These are phyloP conservation scores for Epichloe hybrida DNA, from an alignment of 2,329 filamentous ascomycete species.

Conservation along the genomic window DNA sequence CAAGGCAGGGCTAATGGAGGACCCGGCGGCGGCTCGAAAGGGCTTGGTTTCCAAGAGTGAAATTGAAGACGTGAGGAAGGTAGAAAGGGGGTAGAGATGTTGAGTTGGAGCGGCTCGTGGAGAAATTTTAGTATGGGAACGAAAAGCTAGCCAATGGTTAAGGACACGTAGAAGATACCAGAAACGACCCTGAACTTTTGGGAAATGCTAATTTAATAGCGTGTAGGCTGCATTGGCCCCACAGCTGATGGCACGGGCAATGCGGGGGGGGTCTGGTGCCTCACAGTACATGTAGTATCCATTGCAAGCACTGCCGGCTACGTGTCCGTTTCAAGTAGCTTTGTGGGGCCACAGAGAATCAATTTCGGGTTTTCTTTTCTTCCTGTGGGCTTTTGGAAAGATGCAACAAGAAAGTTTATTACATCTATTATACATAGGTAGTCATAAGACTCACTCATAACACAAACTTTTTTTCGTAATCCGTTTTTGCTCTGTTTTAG, in stretches of 20 bases:
- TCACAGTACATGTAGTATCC: no score
- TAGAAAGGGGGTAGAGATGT: constrained; percentile 9
- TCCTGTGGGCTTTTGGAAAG: no score
- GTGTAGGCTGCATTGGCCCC: background rate
- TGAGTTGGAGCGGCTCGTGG: constrained; percentile 7
- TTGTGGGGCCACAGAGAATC: background rate
- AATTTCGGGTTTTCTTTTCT: no score
- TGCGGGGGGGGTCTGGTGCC: no score
- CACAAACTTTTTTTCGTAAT: no score
- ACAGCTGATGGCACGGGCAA: background rate
- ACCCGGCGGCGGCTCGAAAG: constrained; percentile 18
- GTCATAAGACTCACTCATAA: no score
- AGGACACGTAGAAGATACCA: constrained; percentile 9
- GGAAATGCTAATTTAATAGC: background rate
- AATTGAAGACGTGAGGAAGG: constrained; percentile 11
- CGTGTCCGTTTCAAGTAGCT: background rate
- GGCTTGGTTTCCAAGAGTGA: constrained; percentile 14
- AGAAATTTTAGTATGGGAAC: constrained; percentile 3
- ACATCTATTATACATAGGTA: no score
- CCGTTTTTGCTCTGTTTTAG: no score
- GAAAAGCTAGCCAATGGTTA: constrained; percentile 8
- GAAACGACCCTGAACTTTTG: background rate
- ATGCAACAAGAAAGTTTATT: no score
- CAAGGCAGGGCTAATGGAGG: constrained; percentile 5
- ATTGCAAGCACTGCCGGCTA: no score